Conservation (phyloP, 805 yeast genomes). For the Grigorovia jiainica region DNA sequence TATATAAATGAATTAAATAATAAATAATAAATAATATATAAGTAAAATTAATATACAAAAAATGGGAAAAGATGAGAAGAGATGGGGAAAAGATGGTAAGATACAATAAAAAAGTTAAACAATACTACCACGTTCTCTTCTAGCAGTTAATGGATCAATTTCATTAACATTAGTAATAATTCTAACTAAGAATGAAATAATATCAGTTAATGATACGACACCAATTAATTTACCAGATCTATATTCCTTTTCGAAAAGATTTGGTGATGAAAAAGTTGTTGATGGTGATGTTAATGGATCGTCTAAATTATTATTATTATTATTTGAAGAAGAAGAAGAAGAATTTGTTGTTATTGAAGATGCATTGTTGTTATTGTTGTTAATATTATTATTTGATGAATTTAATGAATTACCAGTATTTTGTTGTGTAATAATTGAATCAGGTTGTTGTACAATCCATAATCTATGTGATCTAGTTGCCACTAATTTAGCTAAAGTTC, state of each 20-base stretch:
- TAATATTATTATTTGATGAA: neutral
- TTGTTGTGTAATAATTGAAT: constrained; percentile 19
- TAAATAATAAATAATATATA: neutral
- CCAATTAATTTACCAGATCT: constrained; percentile 80
- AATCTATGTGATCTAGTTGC: constrained; percentile 90
- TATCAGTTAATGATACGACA: constrained; percentile 86
- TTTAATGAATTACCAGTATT: constrained; percentile 6
- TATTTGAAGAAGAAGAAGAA: constrained; percentile 3
- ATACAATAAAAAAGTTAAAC: constrained; percentile 2
- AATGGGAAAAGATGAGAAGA: neutral
- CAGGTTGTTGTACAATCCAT: constrained; percentile 64
- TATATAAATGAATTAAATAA: too few species aligned
- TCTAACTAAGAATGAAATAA: constrained; percentile 70
- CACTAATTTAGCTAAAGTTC: constrained; percentile 88
- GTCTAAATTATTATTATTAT: neutral
- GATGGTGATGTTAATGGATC: neutral
- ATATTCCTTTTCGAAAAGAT: constrained; percentile 36
- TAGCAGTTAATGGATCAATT: constrained; percentile 79
- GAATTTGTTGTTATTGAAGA: constrained; percentile 8
- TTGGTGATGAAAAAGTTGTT: constrained; percentile 14
- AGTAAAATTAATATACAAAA: neutral
- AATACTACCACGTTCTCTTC: constrained; percentile 73
- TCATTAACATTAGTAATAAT: constrained; percentile 48
- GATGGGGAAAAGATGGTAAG: too few species aligned
- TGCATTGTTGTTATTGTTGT: neutral